Conservation (phyloP, 495 filamentous ascomycete species). For the Astrocystis sublimbata region DNA sequence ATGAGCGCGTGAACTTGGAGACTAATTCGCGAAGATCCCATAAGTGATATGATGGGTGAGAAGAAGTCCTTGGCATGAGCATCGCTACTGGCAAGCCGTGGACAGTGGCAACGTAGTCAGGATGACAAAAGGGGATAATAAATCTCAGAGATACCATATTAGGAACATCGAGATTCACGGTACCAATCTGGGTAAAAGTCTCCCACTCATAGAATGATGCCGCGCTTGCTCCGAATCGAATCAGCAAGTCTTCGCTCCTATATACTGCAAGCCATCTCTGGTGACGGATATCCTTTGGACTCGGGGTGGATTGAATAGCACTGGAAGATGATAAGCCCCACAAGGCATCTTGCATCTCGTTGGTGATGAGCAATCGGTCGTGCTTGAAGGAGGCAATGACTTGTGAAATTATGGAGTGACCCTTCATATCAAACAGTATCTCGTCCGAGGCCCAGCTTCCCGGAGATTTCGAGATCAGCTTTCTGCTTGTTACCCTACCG, state of each 20-base stretch:
- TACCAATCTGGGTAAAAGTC: background rate
- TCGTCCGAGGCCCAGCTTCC: background rate
- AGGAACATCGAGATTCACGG: background rate
- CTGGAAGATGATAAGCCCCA: background rate
- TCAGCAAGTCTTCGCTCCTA: background rate
- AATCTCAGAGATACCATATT: background rate
- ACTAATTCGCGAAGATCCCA: background rate
- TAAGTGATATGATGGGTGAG: background rate
- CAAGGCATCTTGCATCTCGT: background rate
- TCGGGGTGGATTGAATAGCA: background rate
- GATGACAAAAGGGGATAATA: background rate
- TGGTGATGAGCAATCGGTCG: background rate
- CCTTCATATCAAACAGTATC: background rate
- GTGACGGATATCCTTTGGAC: background rate
- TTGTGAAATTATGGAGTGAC: background rate
- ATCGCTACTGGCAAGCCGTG: background rate
- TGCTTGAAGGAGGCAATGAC: background rate
- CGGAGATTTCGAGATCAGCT: background rate
- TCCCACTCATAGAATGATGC: background rate
- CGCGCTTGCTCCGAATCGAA: background rate
- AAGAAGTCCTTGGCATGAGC: no score
- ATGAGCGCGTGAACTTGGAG: background rate
- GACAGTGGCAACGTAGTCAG: background rate
- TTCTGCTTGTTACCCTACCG: slow-evolving; percentile 1
- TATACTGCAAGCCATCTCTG: background rate